Evolutionary conservation across 306 rosid genomes (phyloP).

Genomic region (Acacia acuminata): DNA sequence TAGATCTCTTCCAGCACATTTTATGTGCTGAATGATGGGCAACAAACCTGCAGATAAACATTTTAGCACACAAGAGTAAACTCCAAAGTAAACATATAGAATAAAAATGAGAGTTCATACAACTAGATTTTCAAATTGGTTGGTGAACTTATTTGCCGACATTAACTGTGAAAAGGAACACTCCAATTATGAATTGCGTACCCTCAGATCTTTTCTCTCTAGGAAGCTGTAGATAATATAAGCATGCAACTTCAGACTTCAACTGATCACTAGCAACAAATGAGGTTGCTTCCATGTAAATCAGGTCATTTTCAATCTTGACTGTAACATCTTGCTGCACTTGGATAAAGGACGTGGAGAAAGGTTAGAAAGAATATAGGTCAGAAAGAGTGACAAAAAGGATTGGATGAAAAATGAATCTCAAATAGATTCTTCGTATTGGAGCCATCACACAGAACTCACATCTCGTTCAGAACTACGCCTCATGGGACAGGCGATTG

Average conservation of each 20-base stretch:
- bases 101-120: background rate
- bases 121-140: background rate
- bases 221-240: conserved; percentile 75
- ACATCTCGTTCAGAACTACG: conserved; percentile 55
- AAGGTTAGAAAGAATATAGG: conserved; percentile 37
- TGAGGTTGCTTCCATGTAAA: conserved; percentile 46
- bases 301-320: conserved; percentile 61
- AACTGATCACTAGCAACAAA: conserved; percentile 47
- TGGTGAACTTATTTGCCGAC: conserved; percentile 7
- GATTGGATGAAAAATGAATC: conserved; percentile 14
- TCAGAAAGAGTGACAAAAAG: conserved; percentile 18
- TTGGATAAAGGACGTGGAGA: conserved; percentile 26
- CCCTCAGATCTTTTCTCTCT: conserved; percentile 79
- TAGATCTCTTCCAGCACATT: conserved; percentile 60
- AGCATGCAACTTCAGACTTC: conserved; percentile 81
- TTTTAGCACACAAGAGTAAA: conserved; percentile 17
- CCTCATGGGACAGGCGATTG: conserved; percentile 29
- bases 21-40: conserved; percentile 70
- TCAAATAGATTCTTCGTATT: conserved; percentile 27
- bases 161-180: conserved; percentile 2
- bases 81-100: conserved; percentile 7
- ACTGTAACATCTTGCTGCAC: conserved; percentile 57
- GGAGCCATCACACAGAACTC: conserved; percentile 47
- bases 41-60: conserved; percentile 61
- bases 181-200: conserved; percentile 33